Conservation (phyloP, 225 moss, liverwort and hornwort genomes). For the Ulota crispa region DNA sequence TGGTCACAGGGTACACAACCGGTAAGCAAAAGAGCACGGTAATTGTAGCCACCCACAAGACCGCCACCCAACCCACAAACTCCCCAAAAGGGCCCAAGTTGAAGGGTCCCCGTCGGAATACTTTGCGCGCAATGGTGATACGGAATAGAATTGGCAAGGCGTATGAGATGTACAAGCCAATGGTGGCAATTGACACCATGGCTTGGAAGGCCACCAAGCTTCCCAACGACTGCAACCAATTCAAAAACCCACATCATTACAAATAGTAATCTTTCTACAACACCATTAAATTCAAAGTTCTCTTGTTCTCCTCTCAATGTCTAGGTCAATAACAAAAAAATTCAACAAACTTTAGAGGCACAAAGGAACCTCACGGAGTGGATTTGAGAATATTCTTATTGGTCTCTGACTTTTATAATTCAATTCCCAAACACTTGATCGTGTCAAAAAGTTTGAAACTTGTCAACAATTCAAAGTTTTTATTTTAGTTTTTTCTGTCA, state of each 20-base stretch:
- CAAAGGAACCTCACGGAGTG: neutral
- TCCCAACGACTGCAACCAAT: slow-evolving; percentile 60
- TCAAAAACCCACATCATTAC: neutral
- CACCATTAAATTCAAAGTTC: too few relatives aligned
- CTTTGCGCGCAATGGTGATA: slow-evolving; percentile 54
- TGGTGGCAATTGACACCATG: slow-evolving; percentile 81
- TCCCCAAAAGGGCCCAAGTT: slow-evolving; percentile 53
- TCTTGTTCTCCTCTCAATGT: too few relatives aligned
- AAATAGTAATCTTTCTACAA: too few relatives aligned
- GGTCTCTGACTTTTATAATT: neutral
- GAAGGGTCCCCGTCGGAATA: slow-evolving; percentile 61
- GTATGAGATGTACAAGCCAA: slow-evolving; percentile 81
- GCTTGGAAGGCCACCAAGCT: slow-evolving; percentile 89
- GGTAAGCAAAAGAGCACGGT: slow-evolving; percentile 86
- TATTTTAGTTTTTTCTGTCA: too few relatives aligned
- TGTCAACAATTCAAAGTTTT: neutral
- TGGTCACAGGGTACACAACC: slow-evolving; percentile 60
- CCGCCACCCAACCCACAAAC: slow-evolving; percentile 70
- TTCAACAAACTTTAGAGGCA: too few relatives aligned
- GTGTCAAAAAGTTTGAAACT: neutral
- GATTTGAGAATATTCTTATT: neutral
- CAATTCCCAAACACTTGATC: neutral
- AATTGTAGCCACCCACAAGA: slow-evolving; percentile 62
- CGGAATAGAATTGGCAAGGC: slow-evolving; percentile 75
- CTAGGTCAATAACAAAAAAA: too few relatives aligned